These are phyloP conservation scores for Phytophthora megakarya DNA, from an alignment of 352 stramenopile genomes.

Conservation along the genomic window DNA sequence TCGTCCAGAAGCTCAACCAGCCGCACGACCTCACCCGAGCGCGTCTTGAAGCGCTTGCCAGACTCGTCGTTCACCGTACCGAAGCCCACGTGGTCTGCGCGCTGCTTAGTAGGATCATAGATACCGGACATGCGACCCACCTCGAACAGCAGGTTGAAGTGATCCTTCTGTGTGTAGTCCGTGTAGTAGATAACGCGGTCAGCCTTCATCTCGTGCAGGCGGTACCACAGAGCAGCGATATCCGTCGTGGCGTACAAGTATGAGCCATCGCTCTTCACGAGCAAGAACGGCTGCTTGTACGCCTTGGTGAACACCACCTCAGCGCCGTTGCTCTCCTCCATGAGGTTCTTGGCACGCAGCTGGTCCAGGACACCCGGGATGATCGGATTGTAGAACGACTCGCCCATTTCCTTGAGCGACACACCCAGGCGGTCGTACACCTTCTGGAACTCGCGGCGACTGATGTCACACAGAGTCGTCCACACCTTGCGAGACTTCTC, in stretches of 20 bases:
- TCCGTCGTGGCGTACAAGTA: conserved; percentile 89
- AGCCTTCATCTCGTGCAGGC: conserved; percentile 81
- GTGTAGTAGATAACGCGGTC: conserved; percentile 88
- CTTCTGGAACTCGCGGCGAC: conserved; percentile 85
- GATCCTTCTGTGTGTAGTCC: conserved; percentile 89
- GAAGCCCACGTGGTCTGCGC: conserved; percentile 84
- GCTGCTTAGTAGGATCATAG: conserved; percentile 82
- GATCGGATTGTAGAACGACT: conserved; percentile 90
- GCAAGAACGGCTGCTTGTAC: conserved; percentile 89
- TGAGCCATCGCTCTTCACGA: conserved; percentile 86
- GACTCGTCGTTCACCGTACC: conserved; percentile 88
- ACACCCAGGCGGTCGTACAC: conserved; percentile 84
- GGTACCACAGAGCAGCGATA: conserved; percentile 87
- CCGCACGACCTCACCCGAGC: conserved; percentile 97
- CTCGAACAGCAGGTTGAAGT: conserved; percentile 87
- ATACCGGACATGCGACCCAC: conserved; percentile 79
- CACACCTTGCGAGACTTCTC: conserved; percentile 82
- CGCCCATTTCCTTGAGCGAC: conserved; percentile 77
- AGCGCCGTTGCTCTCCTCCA: conserved; percentile 89
- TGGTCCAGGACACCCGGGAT: conserved; percentile 86
- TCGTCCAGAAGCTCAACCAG: conserved; percentile 99
- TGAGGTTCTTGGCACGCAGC: conserved; percentile 90
- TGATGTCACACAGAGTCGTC: conserved; percentile 84
- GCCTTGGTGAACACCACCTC: conserved; percentile 92
- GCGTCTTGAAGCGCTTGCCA: conserved; percentile 97